Base-by-base conservation (phyloP, 2,329 filamentous ascomycete genomes). In the Microsporum ferrugineum region DNA sequence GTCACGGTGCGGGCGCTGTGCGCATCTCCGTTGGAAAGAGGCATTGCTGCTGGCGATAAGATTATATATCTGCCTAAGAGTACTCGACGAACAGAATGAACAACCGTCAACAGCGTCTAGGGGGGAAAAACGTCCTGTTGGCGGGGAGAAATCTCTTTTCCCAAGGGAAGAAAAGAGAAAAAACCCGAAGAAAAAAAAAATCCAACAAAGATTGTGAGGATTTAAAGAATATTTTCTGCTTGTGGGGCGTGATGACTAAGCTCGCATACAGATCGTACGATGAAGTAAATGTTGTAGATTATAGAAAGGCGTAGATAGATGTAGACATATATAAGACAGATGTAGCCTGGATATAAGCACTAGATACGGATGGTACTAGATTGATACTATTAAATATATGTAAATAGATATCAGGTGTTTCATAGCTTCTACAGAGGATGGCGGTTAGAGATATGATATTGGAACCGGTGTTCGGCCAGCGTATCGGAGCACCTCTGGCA, bases 1-100 rank as follows among this genome's bases (percentile, higher is more conserved):
- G 73, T 72, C 68, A 71, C 76, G 74, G 71, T 80, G 74, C 79
- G 75, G 65, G 77, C 77, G 70, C 79, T 78, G 23, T 33, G 23
- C 65, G 76, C 72, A 71, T 83, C 78, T 70, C 85, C 86, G 77
- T 88, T 89, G 72, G 83, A 78, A 71, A 85, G 80, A 75, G 88
- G 84, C 89, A 94, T 94, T 68, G 71, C 82, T 75, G 45, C 43
- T 2, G 23, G 43, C 5, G 23, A 12, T 7, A 70, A 67, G 64
- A 69, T 68, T 63, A 64, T 72, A 66, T 62, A 63, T 65, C 61
- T 67, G 65, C 65, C 61, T 59, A 17, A 23, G 4, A 12, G 31
- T n/a, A 31, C 31, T 29, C 10, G 51, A 5, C 2, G 31, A 23
- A 4, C 6, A 36, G 10, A 27, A 34, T 55, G 51, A 31, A 38